Base-by-base conservation (phyloP, 768 basidiomycete genomes). In the Boletus subcaerulescens region DNA sequence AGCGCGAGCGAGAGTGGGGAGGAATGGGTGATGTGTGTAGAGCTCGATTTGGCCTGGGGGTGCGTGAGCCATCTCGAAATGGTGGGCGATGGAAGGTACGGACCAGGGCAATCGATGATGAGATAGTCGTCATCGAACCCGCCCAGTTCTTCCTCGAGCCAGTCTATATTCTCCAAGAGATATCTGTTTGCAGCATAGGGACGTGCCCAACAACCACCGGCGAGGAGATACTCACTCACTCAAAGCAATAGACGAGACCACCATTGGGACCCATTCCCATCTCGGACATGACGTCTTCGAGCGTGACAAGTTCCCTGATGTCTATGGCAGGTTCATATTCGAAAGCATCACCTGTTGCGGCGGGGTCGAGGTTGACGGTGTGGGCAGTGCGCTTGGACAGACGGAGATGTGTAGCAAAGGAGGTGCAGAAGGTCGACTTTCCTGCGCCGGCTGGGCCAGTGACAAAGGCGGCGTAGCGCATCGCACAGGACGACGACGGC, bases 391-490 rank as follows among this genome's bases (percentile, higher is more conserved):
- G 82, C 58, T 84, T 89, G 46, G 93, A 82, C 3, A 89, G 80
- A 53, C 81, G 83, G 5, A 98, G 83, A 73, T 98, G 96, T 11
- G 91, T 94, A 56, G 98, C 79, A 60, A 98, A 85, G 1, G 94
- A 83, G 20, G 81, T 77, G 62, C 91, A 89, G 66, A 99, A 96
- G 0, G 97, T 98, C 0, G 93, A 92, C 76, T 99, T 99, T 48
- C 97, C 97, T 14, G 97, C 93, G 47, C 97, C 97, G 3, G 97
- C 97, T 45, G 97, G 97, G n/a, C 97, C 97, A 52, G 88, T 90
- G 48, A 93, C 83, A 44, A 93, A 80, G 29, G 93, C 86, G 8
- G 91, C 91, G 74, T 93, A 93, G 56, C 91, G 87, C 91, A 93
- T 93, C 26, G 48, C 10, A 9, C 10, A 45, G 22, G 60, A 58